Conservation (phyloP, 495 filamentous ascomycete genomes). For the Talaromyces borbonicus region DNA sequence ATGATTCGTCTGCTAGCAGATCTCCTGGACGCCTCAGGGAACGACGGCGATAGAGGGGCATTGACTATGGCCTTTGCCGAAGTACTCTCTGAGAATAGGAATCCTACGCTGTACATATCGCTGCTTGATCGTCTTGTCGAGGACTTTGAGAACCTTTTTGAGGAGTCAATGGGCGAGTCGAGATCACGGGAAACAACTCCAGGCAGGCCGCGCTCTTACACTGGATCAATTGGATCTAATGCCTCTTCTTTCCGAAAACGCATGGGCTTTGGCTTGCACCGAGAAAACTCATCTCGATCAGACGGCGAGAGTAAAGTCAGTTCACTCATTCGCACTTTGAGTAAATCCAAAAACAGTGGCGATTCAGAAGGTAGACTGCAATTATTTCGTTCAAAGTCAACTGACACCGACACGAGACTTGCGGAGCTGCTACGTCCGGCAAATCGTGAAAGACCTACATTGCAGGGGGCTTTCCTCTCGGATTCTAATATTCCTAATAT, state of each 20-base stretch:
- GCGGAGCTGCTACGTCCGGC: constrained; percentile 46
- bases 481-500: constrained; percentile 34
- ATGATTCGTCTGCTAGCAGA: constrained; percentile 81
- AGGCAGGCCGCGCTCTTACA: constrained; percentile 36
- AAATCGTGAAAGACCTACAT: constrained; percentile 55
- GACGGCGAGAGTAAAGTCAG: constrained; percentile 59
- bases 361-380: constrained; percentile 51
- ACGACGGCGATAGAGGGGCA: constrained; percentile 85
- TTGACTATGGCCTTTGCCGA: constrained; percentile 88
- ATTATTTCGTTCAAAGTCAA: constrained; percentile 69
- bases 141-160: constrained; percentile 82
- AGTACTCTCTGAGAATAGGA: constrained; percentile 66
- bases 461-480: constrained; percentile 22
- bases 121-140: constrained; percentile 87
- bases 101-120: constrained; percentile 76
- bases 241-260: constrained; percentile 76
- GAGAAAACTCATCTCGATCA: constrained; percentile 62
- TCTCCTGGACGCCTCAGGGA: constrained; percentile 85
- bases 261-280: constrained; percentile 67
- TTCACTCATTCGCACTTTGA: constrained; percentile 80
- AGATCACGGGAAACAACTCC: constrained; percentile 37
- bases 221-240: constrained; percentile 56
- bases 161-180: constrained; percentile 47
- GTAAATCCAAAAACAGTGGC: constrained; percentile 62
- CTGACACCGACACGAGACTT: constrained; percentile 54